These are phyloP conservation scores for Apiotrichum gracile DNA, from an alignment of 1,284 basidiomycete species.

Conservation along the genomic window DNA sequence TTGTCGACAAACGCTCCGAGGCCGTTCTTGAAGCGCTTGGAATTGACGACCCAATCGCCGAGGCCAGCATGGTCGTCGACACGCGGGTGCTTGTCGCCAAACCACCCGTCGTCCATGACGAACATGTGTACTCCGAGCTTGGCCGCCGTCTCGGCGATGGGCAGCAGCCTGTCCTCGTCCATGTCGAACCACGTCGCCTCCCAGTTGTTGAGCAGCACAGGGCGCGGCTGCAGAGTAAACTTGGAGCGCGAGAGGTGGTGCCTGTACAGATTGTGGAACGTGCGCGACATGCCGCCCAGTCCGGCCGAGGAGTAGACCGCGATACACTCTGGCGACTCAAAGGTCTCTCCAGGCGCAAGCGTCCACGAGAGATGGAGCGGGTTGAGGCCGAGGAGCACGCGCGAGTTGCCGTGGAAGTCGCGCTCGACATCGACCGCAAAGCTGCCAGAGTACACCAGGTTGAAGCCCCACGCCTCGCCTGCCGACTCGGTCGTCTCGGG, in stretches of 20 bases:
- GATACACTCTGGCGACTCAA: slow-evolving; percentile 33
- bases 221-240: slow-evolving; percentile 18
- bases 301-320: slow-evolving; percentile 20
- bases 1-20: slow-evolving; percentile 18
- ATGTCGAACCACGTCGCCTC: slow-evolving; percentile 36
- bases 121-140: slow-evolving; percentile 29
- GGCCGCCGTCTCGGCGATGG: slow-evolving; percentile 22
- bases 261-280: slow-evolving; percentile 25
- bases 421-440: slow-evolving; percentile 23
- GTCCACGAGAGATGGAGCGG: slow-evolving; percentile 28
- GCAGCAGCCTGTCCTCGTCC: slow-evolving; percentile 17
- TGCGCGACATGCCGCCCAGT: slow-evolving; percentile 26
- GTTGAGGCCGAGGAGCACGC: slow-evolving; percentile 27
- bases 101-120: slow-evolving; percentile 42
- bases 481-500: slow-evolving; percentile 19
- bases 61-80: slow-evolving; percentile 22
- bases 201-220: slow-evolving; percentile 35
- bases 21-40: slow-evolving; percentile 26
- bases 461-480: slow-evolving; percentile 26
- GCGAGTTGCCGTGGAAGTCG: slow-evolving; percentile 12
- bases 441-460: slow-evolving; percentile 28
- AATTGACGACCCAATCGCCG: slow-evolving; percentile 34
- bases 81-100: slow-evolving; percentile 30
- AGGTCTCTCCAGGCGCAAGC: slow-evolving; percentile 19
- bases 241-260: slow-evolving; percentile 20